phyloP scores from a whole-genome alignment of 148 eudicot genomes.

The Rhododendron ferrugineum region DNA sequence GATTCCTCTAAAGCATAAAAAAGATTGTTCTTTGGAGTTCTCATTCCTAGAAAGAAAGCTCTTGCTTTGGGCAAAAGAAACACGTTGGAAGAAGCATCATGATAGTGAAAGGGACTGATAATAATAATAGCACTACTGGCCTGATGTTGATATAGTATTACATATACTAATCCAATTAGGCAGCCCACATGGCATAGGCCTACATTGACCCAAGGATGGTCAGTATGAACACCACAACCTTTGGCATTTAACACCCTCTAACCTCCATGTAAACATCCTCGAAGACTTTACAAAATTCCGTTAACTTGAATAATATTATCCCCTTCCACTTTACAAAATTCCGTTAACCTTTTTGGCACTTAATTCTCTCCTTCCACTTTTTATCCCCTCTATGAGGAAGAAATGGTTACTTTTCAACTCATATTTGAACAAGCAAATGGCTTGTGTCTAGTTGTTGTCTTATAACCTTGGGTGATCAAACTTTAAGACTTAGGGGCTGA shows the following conservation, averaged over 20 bases:
- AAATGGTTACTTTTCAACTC: neutral
- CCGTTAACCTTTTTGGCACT: no score
- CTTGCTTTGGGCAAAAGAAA: neutral
- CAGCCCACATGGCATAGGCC: neutral
- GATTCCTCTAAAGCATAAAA: neutral
- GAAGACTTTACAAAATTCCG: no score
- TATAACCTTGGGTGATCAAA: no score
- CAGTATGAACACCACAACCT: no score
- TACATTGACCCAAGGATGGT: no score
- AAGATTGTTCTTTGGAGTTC: neutral
- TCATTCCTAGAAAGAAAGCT: neutral
- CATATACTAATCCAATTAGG: neutral
- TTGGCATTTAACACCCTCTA: no score
- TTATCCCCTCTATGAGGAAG: neutral
- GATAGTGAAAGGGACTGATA: neutral
- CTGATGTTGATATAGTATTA: no score
- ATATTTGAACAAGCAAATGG: neutral
- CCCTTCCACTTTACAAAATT: no score
- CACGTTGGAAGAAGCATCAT: neutral
- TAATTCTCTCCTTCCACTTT: neutral
- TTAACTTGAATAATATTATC: no score
- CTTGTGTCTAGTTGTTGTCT: no score
- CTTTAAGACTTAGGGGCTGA: no score
- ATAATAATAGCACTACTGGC: neutral
- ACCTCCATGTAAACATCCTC: no score